Evolutionary conservation across 495 filamentous ascomycete genomes (phyloP), one percentile per base, ranked within the genome.

Genomic region (Talaromyces adpressus): DNA sequence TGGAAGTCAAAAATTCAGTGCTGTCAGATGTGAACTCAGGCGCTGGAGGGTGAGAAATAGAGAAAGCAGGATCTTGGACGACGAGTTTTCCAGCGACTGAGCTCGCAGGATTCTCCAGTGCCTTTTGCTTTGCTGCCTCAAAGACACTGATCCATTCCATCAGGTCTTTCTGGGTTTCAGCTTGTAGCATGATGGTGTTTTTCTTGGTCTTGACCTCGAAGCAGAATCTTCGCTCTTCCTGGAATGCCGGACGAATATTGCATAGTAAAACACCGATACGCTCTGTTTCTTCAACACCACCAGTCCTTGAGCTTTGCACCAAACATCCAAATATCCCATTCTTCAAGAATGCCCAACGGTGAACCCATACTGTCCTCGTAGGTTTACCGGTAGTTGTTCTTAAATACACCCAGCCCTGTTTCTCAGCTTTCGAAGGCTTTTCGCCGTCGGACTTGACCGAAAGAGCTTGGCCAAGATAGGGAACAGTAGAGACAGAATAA

Each of bases 181-280:
- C 91, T 75, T 98, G 94, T 29, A 98, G 79, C 62, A 97, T 75
- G 49, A 97, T 87, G 56, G 86, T 92, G 68, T 88, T 90, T 68
- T 93, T 95, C 72, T 97, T 98, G 14, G 94, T 98, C 80, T 97
- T 98, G 67, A 98, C 92, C 75, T 98, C 95, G 69, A 98, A 98
- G 71, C 95, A 97, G 72, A 97, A 98, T 30, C 95, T 83, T 39
- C 94, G 85, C 67, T 98, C 94, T 71, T 98, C 94, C 67, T 92
- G 88, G 47, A 93, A 89, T 3, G 93, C 93, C 8, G 91, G 91
- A 64, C 93, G 89, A 59, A 93, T 88, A 69, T 89, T 95, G 70
- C 94, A 98, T 32, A 98, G 87, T 29, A 98, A 75, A 8, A 98
- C 94, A 22, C 94, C 94, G 65, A 96, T 96, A 74, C 93, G 90